phyloP scores from a whole-genome alignment of 208 protist species.

The Herpetomonas samuelpessoai region DNA sequence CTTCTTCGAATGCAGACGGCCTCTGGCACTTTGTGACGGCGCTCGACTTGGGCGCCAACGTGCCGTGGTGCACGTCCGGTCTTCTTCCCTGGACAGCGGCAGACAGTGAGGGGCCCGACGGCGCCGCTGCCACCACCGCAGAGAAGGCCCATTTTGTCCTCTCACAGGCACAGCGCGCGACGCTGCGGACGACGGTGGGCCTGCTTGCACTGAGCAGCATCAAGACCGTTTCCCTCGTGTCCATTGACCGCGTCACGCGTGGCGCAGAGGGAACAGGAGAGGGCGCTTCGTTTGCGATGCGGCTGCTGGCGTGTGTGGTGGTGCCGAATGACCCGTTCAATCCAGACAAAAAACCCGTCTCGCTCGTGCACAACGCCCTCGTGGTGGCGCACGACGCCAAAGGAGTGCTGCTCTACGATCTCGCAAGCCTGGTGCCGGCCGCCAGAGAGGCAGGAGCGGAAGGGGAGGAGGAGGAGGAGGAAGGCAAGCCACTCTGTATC shows the following conservation, averaged over 20 bases:
- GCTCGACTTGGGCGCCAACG: slow-evolving; percentile 61
- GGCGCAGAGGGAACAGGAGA: background rate
- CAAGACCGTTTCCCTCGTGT: slow-evolving; percentile 53
- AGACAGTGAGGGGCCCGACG: slow-evolving; percentile 9
- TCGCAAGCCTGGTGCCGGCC: slow-evolving; percentile 41
- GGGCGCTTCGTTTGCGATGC: slow-evolving; percentile 22
- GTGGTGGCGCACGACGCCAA: slow-evolving; percentile 74
- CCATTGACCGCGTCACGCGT: slow-evolving; percentile 19
- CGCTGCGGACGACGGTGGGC: slow-evolving; percentile 34
- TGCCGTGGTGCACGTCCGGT: slow-evolving; percentile 77
- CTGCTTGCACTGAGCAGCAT: slow-evolving; percentile 76
- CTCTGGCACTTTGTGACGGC: slow-evolving; percentile 59
- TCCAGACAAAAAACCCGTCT: slow-evolving; percentile 86
- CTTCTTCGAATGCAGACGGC: background rate
- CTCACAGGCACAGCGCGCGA: slow-evolving; percentile 12
- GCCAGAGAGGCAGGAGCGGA: slow-evolving; percentile 13
- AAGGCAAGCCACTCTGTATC: slow-evolving; percentile 8
- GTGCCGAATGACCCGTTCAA: slow-evolving; percentile 63
- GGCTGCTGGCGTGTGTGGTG: slow-evolving; percentile 39
- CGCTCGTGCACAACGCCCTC: slow-evolving; percentile 45
- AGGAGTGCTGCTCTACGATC: slow-evolving; percentile 47
- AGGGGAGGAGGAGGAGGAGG: slow-evolving; percentile 1
- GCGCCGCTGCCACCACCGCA: background rate
- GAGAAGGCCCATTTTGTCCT: slow-evolving; percentile 12
- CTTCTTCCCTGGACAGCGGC: slow-evolving; percentile 38